A percentile compares a stretch with the other conserved stretches of the same genome.
Evolutionary conservation across 768 basidiomycete genomes (phyloP).

Genomic region (Coprinopsis marcescibilis): DNA sequence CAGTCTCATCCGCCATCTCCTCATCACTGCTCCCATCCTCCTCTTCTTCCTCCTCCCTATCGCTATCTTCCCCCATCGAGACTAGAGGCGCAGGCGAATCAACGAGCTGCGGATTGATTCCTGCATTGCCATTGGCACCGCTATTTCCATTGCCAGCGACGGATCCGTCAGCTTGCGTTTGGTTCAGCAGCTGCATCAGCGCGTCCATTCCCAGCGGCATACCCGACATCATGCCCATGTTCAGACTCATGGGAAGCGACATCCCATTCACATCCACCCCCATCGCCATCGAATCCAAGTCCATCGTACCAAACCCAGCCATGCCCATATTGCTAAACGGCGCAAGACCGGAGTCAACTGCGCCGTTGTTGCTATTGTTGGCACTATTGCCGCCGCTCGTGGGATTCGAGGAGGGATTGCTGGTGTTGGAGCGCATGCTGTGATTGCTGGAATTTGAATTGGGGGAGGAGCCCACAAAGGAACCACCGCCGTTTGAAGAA

Average conservation of each 20-base stretch:
- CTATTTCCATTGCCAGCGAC: conserved; percentile 22
- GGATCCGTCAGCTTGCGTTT: too few species aligned
- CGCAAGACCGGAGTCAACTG: too few species aligned
- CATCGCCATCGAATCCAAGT: conserved; percentile 2
- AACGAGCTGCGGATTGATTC: conserved; percentile 75
- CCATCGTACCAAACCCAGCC: conserved; percentile 2
- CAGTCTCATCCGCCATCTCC: conserved; percentile 25
- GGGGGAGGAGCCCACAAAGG: neutral
- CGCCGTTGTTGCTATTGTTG: too few species aligned
- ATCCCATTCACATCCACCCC: neutral
- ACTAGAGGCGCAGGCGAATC: conserved; percentile 45
- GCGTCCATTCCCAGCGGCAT: conserved; percentile 14
- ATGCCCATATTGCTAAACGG: too few species aligned
- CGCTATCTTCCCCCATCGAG: conserved; percentile 31
- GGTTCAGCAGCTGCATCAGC: conserved; percentile 12
- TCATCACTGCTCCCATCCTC: conserved; percentile 21
- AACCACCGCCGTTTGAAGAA: too few species aligned
- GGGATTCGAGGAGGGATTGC: neutral
- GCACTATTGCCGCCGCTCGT: neutral
- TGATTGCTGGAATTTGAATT: too few species aligned
- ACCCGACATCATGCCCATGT: conserved; percentile 13
- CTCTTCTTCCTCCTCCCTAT: conserved; percentile 24
- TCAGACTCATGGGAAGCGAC: conserved; percentile 11
- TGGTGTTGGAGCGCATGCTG: neutral
- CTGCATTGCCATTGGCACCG: conserved; percentile 20